These are phyloP conservation scores for Boeremia exigua DNA, from an alignment of 2,329 filamentous ascomycete genomes.

Conservation along the genomic window DNA sequence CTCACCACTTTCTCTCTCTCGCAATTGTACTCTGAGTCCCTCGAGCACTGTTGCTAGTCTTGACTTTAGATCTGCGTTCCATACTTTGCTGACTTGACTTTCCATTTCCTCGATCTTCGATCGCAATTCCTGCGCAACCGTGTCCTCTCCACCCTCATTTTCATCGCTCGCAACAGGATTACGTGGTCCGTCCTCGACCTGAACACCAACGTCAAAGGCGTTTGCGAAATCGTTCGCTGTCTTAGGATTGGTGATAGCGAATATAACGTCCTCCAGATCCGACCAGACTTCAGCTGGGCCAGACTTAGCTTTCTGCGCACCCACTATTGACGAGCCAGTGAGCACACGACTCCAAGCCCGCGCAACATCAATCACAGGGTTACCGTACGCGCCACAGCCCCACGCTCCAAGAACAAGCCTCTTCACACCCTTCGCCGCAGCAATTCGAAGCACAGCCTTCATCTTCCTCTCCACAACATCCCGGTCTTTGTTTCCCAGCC, in stretches of 20 bases:
- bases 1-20: constrained; percentile 21
- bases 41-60: constrained; percentile 40
- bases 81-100: constrained; percentile 39
- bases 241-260: constrained; percentile 62
- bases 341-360: constrained; percentile 58
- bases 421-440: constrained; percentile 51
- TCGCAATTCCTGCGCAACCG: constrained; percentile 38
- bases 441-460: constrained; percentile 62
- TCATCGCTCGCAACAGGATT: constrained; percentile 45
- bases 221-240: constrained; percentile 61
- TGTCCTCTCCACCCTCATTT: constrained; percentile 33
- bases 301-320: constrained; percentile 35
- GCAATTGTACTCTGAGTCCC: constrained; percentile 38
- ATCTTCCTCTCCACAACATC: constrained; percentile 63
- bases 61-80: constrained; percentile 43
- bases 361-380: constrained; percentile 66
- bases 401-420: constrained; percentile 67
- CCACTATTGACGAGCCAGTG: not conserved
- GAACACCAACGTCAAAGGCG: constrained; percentile 54
- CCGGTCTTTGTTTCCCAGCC: constrained; percentile 53
- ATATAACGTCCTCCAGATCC: constrained; percentile 60
- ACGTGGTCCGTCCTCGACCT: constrained; percentile 48
- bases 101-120: constrained; percentile 47
- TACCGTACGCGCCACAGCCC: constrained; percentile 70
- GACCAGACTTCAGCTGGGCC: constrained; percentile 48